Conservation (phyloP, 1,284 basidiomycete species). For the Ganoderma sp. region DNA sequence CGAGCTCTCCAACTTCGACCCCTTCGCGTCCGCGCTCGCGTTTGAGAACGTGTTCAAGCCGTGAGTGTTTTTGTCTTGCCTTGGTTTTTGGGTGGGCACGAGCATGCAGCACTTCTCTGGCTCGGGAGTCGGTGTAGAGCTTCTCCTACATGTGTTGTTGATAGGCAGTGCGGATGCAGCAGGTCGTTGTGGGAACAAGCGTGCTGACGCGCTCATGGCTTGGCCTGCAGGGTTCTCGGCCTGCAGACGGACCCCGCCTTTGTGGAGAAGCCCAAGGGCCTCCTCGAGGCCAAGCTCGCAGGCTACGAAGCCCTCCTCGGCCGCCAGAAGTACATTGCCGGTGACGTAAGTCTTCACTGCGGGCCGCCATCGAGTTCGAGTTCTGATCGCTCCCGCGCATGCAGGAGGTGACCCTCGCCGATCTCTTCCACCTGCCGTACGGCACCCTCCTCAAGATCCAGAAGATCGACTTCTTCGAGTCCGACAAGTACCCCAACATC, state of each 20-base stretch:
- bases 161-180: too few relatives aligned
- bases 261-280: background rate
- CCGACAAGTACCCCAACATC: constrained; percentile 40
- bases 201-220: background rate
- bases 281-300: background rate
- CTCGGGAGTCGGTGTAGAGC: too few relatives aligned
- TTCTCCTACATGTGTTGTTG: too few relatives aligned
- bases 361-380: too few relatives aligned
- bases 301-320: constrained; percentile 34
- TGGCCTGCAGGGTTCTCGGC: background rate
- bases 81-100: too few relatives aligned
- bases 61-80: constrained; percentile 41
- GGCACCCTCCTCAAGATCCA: constrained; percentile 39
- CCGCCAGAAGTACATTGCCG: constrained; percentile 55
- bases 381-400: too few relatives aligned
- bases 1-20: constrained; percentile 60
- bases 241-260: background rate
- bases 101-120: too few relatives aligned
- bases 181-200: too few relatives aligned
- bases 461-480: constrained; percentile 33
- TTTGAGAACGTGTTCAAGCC: constrained; percentile 55
- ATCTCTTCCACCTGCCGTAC: constrained; percentile 59
- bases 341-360: constrained; percentile 40
- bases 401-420: constrained; percentile 54
- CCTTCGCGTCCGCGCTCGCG: constrained; percentile 46